Evolutionary conservation across 2,329 filamentous ascomycete species (phyloP).

Genomic region (Ilyonectria destructans): DNA sequence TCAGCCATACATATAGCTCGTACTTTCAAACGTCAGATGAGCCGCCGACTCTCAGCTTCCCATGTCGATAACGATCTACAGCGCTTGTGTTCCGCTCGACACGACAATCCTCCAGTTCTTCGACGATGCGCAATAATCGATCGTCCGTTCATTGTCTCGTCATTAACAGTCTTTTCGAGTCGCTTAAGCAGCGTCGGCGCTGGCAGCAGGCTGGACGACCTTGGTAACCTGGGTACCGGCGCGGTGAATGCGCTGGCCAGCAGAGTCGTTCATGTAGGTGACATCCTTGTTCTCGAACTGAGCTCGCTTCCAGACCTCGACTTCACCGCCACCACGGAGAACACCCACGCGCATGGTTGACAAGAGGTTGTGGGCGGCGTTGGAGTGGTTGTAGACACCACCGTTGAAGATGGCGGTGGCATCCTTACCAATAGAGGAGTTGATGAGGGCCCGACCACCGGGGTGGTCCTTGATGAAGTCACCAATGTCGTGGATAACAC

Average conservation of each 20-base stretch:
- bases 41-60: background rate
- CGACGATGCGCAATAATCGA: constrained; percentile 35
- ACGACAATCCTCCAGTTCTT: constrained; percentile 29
- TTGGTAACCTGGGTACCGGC: constrained; percentile 91
- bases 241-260: constrained; percentile 86
- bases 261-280: constrained; percentile 84
- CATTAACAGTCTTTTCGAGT: constrained; percentile 27
- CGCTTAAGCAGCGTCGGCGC: constrained; percentile 84
- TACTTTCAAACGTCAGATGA: constrained; percentile 3
- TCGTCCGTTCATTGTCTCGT: constrained; percentile 42
- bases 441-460: constrained; percentile 91
- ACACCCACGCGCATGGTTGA: constrained; percentile 92
- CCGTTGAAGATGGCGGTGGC: constrained; percentile 94
- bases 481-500: constrained; percentile 88
- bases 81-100: constrained; percentile 27
- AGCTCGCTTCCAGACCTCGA: constrained; percentile 93
- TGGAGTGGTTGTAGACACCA: constrained; percentile 91
- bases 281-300: constrained; percentile 89
- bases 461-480: constrained; percentile 92
- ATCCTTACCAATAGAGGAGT: constrained; percentile 87
- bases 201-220: constrained; percentile 83
- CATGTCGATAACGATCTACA: constrained; percentile 30
- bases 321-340: constrained; percentile 88
- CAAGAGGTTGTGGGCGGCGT: constrained; percentile 90
- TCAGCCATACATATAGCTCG: constrained; percentile 32